Evolutionary conservation across 140 eudicot genomes (phyloP).

Genomic region (Ambrosia hybrid): DNA sequence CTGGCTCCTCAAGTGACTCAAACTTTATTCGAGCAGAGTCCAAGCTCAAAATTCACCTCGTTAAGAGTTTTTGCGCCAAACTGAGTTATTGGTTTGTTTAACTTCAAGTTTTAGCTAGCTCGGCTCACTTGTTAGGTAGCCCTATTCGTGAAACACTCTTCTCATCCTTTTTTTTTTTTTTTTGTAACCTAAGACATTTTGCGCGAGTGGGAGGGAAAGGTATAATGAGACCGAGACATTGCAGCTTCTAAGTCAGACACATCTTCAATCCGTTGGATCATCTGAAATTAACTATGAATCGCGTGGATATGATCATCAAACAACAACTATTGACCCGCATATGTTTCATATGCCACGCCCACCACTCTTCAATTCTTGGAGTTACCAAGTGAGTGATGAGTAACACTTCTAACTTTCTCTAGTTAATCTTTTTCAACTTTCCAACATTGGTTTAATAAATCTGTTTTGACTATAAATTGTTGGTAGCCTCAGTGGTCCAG

Average conservation of each 20-base stretch:
- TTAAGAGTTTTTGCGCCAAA: too few relatives aligned
- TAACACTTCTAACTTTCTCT: neutral
- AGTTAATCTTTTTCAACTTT: neutral
- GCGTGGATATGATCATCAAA: constrained; percentile 42
- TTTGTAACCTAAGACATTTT: constrained; percentile 36
- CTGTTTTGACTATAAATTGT: neutral
- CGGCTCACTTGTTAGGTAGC: too few relatives aligned
- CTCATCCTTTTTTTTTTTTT: neutral
- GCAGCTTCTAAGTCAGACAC: constrained; percentile 67
- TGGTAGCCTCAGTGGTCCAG: constrained; percentile 41
- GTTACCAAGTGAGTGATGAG: constrained; percentile 50
- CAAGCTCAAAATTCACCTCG: too few relatives aligned
- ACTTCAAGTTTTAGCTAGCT: too few relatives aligned
- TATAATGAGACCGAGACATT: constrained; percentile 52
- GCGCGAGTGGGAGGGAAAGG: constrained; percentile 38
- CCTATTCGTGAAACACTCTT: neutral
- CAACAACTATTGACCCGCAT: constrained; percentile 41
- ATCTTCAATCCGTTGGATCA: constrained; percentile 53
- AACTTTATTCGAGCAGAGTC: too few relatives aligned
- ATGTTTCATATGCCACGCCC: constrained; percentile 47
- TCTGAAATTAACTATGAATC: constrained; percentile 33
- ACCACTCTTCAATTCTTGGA: constrained; percentile 43
- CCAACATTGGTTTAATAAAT: neutral
- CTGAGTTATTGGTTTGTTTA: too few relatives aligned
- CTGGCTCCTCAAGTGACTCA: too few relatives aligned